These are phyloP conservation scores for Trichothecium sympodiale DNA, from an alignment of 2,329 filamentous ascomycete genomes.

Conservation along the genomic window DNA sequence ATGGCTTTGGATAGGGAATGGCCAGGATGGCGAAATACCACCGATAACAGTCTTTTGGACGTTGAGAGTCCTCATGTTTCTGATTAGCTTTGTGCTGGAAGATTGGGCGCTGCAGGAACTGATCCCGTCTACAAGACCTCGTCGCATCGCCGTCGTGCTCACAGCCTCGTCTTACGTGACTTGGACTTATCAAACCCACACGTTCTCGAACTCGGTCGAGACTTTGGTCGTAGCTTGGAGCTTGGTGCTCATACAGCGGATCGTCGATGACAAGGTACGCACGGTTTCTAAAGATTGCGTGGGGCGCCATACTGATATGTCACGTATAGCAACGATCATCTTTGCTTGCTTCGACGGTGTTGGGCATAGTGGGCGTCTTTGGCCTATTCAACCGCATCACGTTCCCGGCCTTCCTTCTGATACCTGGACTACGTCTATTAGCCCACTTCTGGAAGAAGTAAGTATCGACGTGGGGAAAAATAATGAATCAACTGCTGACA, in stretches of 20 bases:
- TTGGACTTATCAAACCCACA: constrained; percentile 97
- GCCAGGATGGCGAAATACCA: constrained; percentile 62
- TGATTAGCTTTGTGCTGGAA: constrained; percentile 89
- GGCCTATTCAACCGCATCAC: constrained; percentile 96
- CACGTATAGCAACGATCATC: constrained; percentile 59
- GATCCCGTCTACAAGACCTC: constrained; percentile 61
- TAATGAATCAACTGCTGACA: neutral
- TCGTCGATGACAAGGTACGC: constrained; percentile 63
- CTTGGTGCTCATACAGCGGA: constrained; percentile 80
- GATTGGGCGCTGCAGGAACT: constrained; percentile 96
- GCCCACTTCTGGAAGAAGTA: constrained; percentile 78
- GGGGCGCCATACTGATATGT: constrained; percentile 4
- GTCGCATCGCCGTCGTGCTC: constrained; percentile 66
- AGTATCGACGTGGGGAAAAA: constrained; percentile 15
- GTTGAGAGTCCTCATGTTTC: constrained; percentile 81
- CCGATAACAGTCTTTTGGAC: constrained; percentile 87
- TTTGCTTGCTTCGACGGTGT: constrained; percentile 60
- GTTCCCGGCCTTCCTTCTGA: constrained; percentile 82
- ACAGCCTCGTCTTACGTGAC: constrained; percentile 96
- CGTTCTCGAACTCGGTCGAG: constrained; percentile 95
- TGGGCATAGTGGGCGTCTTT: constrained; percentile 73
- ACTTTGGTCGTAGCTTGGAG: constrained; percentile 90
- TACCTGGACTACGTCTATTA: constrained; percentile 73
- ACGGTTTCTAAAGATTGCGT: constrained; percentile 12
- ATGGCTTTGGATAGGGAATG: constrained; percentile 85